Percentiles rank a stretch among this genome's conserved stretches.
Conservation (phyloP, 2,329 filamentous ascomycete genomes). For the Fusarium scirpi region DNA sequence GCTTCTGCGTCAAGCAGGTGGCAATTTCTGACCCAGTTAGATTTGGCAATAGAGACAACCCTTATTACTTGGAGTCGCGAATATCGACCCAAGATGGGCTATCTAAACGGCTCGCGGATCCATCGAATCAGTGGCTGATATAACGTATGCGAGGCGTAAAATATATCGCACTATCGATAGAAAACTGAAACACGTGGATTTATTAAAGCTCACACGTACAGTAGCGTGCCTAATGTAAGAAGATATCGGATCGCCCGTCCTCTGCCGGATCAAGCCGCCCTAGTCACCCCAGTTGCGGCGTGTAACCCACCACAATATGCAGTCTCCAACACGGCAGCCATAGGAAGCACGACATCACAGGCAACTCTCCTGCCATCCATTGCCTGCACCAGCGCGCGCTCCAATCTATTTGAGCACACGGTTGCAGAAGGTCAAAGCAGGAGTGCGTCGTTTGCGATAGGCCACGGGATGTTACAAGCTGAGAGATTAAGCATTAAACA, state of each 20-base stretch:
- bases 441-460: conserved; percentile 7
- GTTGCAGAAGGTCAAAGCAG: not conserved
- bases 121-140: not conserved
- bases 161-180: not conserved
- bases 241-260: conserved; percentile 26
- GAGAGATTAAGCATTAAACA: conserved; percentile 1
- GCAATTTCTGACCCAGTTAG: not conserved
- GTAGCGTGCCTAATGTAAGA: not conserved
- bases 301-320: conserved; percentile 13
- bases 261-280: conserved; percentile 32
- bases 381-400: conserved; percentile 1
- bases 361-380: not conserved
- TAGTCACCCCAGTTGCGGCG: conserved; percentile 2
- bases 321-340: not conserved
- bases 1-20: conserved; percentile 3
- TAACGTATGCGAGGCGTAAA: not conserved
- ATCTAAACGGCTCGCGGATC: not conserved
- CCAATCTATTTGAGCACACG: conserved; percentile 1
- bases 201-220: conserved; percentile 10
- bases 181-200: conserved; percentile 2
- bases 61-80: not conserved
- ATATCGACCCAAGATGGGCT: not conserved
- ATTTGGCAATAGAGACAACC: not conserved
- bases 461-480: conserved; percentile 19
- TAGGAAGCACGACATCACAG: conserved; percentile 15